These are phyloP conservation scores for Sicyos baderoa DNA, from an alignment of 306 rosid species.

Conservation along the genomic window DNA sequence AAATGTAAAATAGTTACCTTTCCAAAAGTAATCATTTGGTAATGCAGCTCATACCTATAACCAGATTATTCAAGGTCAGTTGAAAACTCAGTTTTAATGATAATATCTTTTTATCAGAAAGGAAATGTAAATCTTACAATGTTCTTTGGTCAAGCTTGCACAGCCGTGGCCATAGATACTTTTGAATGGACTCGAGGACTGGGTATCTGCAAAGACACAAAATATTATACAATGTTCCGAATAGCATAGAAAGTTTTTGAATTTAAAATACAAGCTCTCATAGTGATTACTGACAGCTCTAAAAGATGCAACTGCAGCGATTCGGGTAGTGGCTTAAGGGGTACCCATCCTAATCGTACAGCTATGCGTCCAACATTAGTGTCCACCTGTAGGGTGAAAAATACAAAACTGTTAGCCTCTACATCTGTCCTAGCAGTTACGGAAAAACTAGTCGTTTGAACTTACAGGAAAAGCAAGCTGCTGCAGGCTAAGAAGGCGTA, in stretches of 20 bases:
- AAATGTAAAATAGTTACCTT: constrained; percentile 32
- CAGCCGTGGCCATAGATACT: constrained; percentile 69
- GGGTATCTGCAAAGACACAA: constrained; percentile 42
- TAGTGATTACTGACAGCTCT: constrained; percentile 38
- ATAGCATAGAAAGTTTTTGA: neutral
- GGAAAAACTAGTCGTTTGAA: neutral
- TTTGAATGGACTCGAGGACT: constrained; percentile 39
- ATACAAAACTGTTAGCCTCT: neutral
- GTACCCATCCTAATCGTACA: constrained; percentile 82
- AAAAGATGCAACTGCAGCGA: constrained; percentile 43
- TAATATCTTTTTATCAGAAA: neutral
- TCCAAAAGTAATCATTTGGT: constrained; percentile 74
- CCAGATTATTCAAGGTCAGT: neutral
- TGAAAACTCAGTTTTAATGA: constrained; percentile 4
- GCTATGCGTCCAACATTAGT: constrained; percentile 76
- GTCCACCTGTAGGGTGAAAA: constrained; percentile 38
- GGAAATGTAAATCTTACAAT: constrained; percentile 34
- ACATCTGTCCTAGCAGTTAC: neutral
- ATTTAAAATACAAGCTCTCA: neutral
- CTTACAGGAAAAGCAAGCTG: constrained; percentile 66
- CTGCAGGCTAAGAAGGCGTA: constrained; percentile 56
- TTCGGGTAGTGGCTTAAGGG: constrained; percentile 61
- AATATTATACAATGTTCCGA: neutral
- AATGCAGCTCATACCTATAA: constrained; percentile 63
- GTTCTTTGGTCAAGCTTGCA: constrained; percentile 29